phyloP scores from a whole-genome alignment of 2,329 filamentous ascomycete genomes.

The Myriosclerotinia scirpicola region DNA sequence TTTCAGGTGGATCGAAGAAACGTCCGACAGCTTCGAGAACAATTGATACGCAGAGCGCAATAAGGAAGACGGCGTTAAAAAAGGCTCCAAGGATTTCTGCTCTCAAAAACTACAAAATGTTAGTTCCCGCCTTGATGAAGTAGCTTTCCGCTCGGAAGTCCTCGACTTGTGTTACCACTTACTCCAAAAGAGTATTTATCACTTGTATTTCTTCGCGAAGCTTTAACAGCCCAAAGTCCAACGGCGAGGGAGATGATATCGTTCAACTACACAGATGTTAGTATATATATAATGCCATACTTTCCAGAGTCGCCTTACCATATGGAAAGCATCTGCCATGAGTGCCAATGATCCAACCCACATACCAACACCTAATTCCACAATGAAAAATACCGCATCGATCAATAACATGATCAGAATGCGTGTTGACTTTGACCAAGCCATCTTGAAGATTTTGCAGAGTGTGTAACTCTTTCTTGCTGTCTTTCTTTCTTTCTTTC shows the following conservation, averaged over 20 bases:
- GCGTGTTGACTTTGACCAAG: conserved; percentile 86
- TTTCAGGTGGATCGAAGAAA: conserved; percentile 86
- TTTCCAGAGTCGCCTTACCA: conserved; percentile 57
- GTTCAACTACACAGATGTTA: conserved; percentile 65
- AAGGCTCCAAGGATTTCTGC: conserved; percentile 95
- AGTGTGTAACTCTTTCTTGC: not conserved
- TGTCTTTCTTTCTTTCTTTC: no score
- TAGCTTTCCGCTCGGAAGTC: conserved; percentile 29
- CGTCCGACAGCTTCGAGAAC: conserved; percentile 92
- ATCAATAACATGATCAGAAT: conserved; percentile 92
- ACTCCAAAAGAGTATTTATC: conserved; percentile 95
- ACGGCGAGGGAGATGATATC: conserved; percentile 94
- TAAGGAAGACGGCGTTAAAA: conserved; percentile 96
- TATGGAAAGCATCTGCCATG: conserved; percentile 97
- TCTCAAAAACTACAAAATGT: conserved; percentile 73
- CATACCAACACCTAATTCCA: conserved; percentile 85
- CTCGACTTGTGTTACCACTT: conserved; percentile 42
- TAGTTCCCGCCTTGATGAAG: conserved; percentile 24
- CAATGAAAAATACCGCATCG: conserved; percentile 83
- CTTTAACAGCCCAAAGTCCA: conserved; percentile 91
- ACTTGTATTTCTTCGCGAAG: conserved; percentile 79
- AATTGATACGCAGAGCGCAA: conserved; percentile 94
- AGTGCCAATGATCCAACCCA: conserved; percentile 87
- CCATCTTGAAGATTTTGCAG: conserved; percentile 55
- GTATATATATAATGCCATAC: conserved; percentile 14